Evolutionary conservation across 495 filamentous ascomycete species (phyloP), one percentile per base, ranked within the genome.

Genomic region (Thermochaetoides thermophila): DNA sequence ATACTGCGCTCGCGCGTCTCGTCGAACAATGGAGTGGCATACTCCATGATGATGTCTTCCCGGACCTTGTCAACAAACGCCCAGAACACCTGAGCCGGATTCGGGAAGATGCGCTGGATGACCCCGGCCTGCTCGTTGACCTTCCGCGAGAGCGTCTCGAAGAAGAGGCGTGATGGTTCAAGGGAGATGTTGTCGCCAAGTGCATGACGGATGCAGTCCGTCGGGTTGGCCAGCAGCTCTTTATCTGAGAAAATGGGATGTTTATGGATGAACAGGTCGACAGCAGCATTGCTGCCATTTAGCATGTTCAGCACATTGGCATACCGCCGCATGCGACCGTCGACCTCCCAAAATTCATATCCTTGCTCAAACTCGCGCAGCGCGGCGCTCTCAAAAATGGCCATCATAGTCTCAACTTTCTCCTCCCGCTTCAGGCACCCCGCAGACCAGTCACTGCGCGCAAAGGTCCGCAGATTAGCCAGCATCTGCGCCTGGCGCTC

Each of bases 361-460:
- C 81, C 91, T 41, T 80, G 79, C 51, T 92, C 81, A 46, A 96
- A 96, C 54, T 96, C 87, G 32, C 78, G 69, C 32, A 92, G 56
- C 6, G 87, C 86, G 3, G 85, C 83, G 35, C 76, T 85, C 55
- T 96, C 86, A 45, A 99, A 96, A 43, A 87, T 78, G 17, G 68
- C 68, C 27, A 78, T 66, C 62, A 89, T 82, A n/a, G 59, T 59
- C 13, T 73, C 64, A 17, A 99, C 56, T 42, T 76, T 76, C 34
- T 74, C 71, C 38, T 78, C 64, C 13, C 89, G 59, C 40, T 74
- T 61, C 34, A 60, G 50, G 70, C 78, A 89, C 5, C 81, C 86
- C 33, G 76, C 56, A 6, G 81, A 63, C 49, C 69, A 76, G 50
- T 96, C 91, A 44, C 79, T 83, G 43, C 71, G 73, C 1, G 82